phyloP scores from a whole-genome alignment of 2,329 filamentous ascomycete genomes.

The Penicillium frequentans region DNA sequence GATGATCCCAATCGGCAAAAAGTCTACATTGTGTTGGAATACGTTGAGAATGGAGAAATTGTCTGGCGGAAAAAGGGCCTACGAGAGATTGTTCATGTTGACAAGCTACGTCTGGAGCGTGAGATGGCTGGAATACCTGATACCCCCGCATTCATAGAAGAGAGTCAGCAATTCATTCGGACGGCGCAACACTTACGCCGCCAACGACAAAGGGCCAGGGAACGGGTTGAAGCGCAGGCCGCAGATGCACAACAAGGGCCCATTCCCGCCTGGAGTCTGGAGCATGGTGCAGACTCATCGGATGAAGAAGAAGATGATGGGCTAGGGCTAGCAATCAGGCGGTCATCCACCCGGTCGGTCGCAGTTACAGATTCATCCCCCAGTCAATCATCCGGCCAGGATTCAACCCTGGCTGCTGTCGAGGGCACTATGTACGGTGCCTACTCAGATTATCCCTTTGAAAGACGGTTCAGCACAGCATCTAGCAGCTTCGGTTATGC shows the following conservation, averaged over 20 bases:
- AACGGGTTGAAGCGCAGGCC: slow-evolving; percentile 61
- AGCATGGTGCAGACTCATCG: slow-evolving; percentile 65
- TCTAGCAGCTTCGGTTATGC: slow-evolving; percentile 59
- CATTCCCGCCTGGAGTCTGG: slow-evolving; percentile 77
- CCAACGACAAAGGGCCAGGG: slow-evolving; percentile 57
- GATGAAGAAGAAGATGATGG: slow-evolving; percentile 48
- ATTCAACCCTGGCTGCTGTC: slow-evolving; percentile 53
- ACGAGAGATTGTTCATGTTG: slow-evolving; percentile 77
- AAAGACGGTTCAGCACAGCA: slow-evolving; percentile 75
- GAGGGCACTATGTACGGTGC: slow-evolving; percentile 78
- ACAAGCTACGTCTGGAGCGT: slow-evolving; percentile 74
- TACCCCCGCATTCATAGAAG: slow-evolving; percentile 54
- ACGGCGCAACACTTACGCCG: slow-evolving; percentile 37
- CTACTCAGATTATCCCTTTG: slow-evolving; percentile 63
- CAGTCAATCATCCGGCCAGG: slow-evolving; percentile 49
- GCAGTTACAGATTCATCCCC: slow-evolving; percentile 51
- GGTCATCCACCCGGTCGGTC: slow-evolving; percentile 35
- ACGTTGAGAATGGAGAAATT: slow-evolving; percentile 91
- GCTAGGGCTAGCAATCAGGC: slow-evolving; percentile 31
- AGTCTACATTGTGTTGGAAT: slow-evolving; percentile 96
- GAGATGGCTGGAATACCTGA: slow-evolving; percentile 74
- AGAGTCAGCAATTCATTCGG: slow-evolving; percentile 44
- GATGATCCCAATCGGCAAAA: slow-evolving; percentile 96
- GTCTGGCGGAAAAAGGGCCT: slow-evolving; percentile 89
- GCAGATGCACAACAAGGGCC: slow-evolving; percentile 53